Base-by-base conservation (phyloP, 2,329 filamentous ascomycete species). In the Sporothrix euskadiensis region DNA sequence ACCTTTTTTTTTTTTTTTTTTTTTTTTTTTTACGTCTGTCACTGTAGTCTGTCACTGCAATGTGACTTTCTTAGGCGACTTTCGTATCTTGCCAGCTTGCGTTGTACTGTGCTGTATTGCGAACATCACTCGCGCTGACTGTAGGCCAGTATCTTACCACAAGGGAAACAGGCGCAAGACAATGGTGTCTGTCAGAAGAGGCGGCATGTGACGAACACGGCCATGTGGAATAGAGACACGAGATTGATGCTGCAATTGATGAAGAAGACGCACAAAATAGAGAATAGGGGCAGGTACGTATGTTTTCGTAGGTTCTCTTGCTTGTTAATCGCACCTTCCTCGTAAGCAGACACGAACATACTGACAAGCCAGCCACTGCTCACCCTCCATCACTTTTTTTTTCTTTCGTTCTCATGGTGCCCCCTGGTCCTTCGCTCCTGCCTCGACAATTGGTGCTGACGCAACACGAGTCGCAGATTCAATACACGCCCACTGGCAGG, bases 391-490 rank as follows among this genome's bases (percentile, higher is more conserved):
- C 19, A 2, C 16, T 14, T 49, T 49, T 49, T 49, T 49, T 49
- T 14, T 44, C 1, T 9, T 10, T 3, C 7, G 41, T 44, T 3
- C 32, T 41, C 57, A 63, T 19, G 16, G 57, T 39, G 35, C 2
- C 57, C 57, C 57, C 57, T 63, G n/a, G 16, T 39, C 57, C 32
- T 39, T 63, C 57, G 44, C 35, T 52, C 57, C 30, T 72, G 12
- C 47, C n/a, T 14, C 32, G 22, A 22, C 39, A 44, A 57, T 26
- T 70, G 44, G 69, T 39, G 69, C 70, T 72, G 70, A 72, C 70
- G 59, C 70, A 72, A 66, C 70, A 56, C 70, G 35, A 72, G 59
- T 65, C 59, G 47, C 69, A 71, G 57, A 49, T 52, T 54, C 41
- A 65, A 47, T 52, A 44, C 26, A 22, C 30, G n/a, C 9, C 32